Evolutionary conservation across 164 flowering plant species (phyloP).

Genomic region (Tetrastigma voinierianum): DNA sequence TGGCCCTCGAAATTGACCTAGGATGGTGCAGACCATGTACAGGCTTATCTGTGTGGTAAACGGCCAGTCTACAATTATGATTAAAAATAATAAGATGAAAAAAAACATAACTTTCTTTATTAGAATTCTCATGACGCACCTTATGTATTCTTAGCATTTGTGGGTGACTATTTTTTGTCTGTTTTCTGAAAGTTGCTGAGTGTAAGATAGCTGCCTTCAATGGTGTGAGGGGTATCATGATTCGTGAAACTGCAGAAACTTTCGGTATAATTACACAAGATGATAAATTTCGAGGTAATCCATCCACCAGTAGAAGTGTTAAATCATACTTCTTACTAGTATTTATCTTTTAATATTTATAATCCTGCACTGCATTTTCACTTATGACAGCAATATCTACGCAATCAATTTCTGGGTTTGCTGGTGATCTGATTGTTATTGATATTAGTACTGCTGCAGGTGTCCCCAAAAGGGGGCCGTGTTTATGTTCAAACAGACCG

Average conservation of each 20-base stretch:
- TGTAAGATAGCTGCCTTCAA: slow-evolving; percentile 50
- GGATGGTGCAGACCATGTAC: not conserved
- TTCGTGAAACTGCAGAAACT: slow-evolving; percentile 89
- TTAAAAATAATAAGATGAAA: not conserved
- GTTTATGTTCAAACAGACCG: slow-evolving; percentile 64
- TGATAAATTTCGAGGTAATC: slow-evolving; percentile 68
- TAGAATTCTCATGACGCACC: not conserved
- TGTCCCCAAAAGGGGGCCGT: slow-evolving; percentile 73
- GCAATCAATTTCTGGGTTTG: not conserved
- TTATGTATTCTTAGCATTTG: not conserved
- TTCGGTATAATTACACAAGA: slow-evolving; percentile 76
- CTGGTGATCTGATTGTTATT: slow-evolving; percentile 1
- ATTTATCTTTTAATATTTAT: not conserved
- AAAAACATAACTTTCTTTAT: not conserved
- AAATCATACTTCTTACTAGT: not conserved
- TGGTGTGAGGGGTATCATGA: slow-evolving; percentile 78
- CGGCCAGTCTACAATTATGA: not conserved
- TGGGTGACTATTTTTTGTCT: not conserved
- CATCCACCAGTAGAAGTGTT: not conserved
- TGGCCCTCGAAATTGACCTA: not conserved
- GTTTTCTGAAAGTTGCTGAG: slow-evolving; percentile 59
- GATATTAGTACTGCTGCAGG: slow-evolving; percentile 35
- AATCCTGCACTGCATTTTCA: too few relatives aligned
- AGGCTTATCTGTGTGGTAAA: not conserved
- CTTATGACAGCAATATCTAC: too few relatives aligned